Evolutionary conservation across 495 filamentous ascomycete genomes (phyloP).

Genomic region (Bacidia gigantensis): DNA sequence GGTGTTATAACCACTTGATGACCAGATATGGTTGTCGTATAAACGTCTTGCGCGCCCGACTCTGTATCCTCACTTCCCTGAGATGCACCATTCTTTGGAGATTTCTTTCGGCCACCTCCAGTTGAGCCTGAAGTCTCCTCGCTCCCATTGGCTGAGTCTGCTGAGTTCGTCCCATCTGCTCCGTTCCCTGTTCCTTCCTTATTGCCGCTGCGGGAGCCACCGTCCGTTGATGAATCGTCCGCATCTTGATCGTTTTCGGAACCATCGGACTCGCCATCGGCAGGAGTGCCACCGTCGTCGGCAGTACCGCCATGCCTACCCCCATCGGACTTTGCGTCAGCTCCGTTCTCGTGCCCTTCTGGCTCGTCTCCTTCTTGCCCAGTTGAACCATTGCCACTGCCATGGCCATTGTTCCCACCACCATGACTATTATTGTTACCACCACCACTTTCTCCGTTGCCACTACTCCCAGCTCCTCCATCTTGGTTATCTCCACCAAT

Average conservation of each 20-base stretch:
- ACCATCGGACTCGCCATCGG: background rate
- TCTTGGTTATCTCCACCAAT: background rate
- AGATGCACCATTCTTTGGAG: background rate
- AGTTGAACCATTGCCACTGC: background rate
- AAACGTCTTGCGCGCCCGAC: background rate
- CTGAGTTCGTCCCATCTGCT: background rate
- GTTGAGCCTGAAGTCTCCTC: no score
- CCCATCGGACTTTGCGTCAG: background rate
- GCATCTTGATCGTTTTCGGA: background rate
- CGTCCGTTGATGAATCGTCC: background rate
- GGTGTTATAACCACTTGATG: background rate
- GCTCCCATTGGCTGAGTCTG: no score
- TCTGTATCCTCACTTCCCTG: background rate
- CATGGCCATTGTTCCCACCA: background rate
- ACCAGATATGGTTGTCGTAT: background rate
- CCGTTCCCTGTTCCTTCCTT: background rate
- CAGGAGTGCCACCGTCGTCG: background rate
- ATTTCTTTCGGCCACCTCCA: background rate
- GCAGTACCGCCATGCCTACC: background rate
- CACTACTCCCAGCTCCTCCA: background rate
- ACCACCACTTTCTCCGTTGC: no score
- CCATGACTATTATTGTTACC: background rate
- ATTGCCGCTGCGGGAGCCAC: background rate
- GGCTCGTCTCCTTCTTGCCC: background rate
- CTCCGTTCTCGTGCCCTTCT: background rate